Percentiles rank a stretch among this genome's conserved stretches.
Evolutionary conservation across 2,329 filamentous ascomycete species (phyloP).

Genomic region (Fusarium chaquense): DNA sequence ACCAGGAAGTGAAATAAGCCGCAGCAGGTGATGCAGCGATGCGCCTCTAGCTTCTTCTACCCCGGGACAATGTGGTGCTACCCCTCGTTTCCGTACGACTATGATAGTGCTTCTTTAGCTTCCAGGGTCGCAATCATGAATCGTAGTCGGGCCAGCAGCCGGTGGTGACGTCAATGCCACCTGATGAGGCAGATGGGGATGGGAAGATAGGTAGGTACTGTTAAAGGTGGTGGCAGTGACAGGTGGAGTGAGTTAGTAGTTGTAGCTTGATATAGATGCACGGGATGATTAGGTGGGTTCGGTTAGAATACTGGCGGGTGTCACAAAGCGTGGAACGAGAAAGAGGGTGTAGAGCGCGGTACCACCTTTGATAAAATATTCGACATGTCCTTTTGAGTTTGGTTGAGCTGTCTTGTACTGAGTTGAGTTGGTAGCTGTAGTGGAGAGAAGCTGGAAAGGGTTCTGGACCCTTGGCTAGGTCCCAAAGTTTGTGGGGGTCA

Average conservation of each 20-base stretch:
- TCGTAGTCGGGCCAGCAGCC: conserved; percentile 22
- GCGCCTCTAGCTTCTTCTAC: conserved; percentile 26
- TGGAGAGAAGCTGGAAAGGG: conserved; percentile 21
- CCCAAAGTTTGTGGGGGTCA: conserved; percentile 26
- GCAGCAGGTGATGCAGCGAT: conserved; percentile 38
- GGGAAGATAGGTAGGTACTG: conserved; percentile 26
- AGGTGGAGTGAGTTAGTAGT: conserved; percentile 14
- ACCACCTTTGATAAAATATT: conserved; percentile 27
- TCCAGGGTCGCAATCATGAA: conserved; percentile 22
- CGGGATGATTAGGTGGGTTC: conserved; percentile 24
- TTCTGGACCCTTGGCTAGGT: conserved; percentile 32
- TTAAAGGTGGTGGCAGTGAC: conserved; percentile 7
- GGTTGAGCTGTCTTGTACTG: not conserved
- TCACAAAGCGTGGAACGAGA: conserved; percentile 27
- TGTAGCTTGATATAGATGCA: conserved; percentile 28
- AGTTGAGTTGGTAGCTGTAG: conserved; percentile 8
- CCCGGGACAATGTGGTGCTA: conserved; percentile 24
- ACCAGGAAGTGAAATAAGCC: conserved; percentile 34
- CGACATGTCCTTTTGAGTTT: not conserved
- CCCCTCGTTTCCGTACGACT: conserved; percentile 31
- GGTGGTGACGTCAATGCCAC: conserved; percentile 48
- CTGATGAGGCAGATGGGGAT: conserved; percentile 40
- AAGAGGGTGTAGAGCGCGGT: conserved; percentile 35
- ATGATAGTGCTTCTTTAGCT: conserved; percentile 17
- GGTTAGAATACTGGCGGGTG: conserved; percentile 21